phyloP scores from a whole-genome alignment of 768 basidiomycete genomes.

The Psilocybe cubensis region DNA sequence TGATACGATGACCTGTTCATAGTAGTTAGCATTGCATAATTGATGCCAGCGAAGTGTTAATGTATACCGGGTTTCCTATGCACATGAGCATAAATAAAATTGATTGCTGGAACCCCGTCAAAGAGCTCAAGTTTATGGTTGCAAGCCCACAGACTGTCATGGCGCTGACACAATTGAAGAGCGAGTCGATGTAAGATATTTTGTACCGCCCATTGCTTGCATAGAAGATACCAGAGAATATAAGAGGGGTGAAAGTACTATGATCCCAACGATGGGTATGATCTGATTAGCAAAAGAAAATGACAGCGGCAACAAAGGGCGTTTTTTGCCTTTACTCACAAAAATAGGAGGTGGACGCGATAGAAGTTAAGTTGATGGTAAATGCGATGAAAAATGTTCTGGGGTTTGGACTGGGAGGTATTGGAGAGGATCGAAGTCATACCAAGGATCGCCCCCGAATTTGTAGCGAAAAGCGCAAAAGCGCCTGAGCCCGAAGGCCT shows the following conservation, averaged over 20 bases:
- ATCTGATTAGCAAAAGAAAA: conserved; percentile 8
- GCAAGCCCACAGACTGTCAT: conserved; percentile 81
- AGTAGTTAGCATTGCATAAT: not conserved
- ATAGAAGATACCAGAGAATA: conserved; percentile 82
- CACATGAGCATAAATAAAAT: conserved; percentile 81
- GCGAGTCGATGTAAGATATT: conserved; percentile 75
- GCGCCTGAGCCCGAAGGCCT: not conserved
- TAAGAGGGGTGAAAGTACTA: conserved; percentile 78
- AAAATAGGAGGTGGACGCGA: conserved; percentile 62
- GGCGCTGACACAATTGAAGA: conserved; percentile 78
- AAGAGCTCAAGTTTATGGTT: conserved; percentile 66
- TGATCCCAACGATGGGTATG: not conserved
- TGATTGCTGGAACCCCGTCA: conserved; percentile 73
- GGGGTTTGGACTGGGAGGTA: conserved; percentile 1
- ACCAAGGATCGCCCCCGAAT: conserved; percentile 4
- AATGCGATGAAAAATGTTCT: conserved; percentile 32
- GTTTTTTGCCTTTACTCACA: conserved; percentile 43
- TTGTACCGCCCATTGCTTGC: conserved; percentile 76
- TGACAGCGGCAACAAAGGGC: conserved; percentile 3
- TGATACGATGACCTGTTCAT: conserved; percentile 70
- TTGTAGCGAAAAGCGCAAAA: not conserved
- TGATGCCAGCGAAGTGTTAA: conserved; percentile 3
- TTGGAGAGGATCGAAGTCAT: conserved; percentile 22
- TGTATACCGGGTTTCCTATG: conserved; percentile 70
- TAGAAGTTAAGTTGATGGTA: conserved; percentile 67